Evolutionary conservation across 371 early-diverging fungal genomes (phyloP).

Genomic region (Sporodiniella umbellata): DNA sequence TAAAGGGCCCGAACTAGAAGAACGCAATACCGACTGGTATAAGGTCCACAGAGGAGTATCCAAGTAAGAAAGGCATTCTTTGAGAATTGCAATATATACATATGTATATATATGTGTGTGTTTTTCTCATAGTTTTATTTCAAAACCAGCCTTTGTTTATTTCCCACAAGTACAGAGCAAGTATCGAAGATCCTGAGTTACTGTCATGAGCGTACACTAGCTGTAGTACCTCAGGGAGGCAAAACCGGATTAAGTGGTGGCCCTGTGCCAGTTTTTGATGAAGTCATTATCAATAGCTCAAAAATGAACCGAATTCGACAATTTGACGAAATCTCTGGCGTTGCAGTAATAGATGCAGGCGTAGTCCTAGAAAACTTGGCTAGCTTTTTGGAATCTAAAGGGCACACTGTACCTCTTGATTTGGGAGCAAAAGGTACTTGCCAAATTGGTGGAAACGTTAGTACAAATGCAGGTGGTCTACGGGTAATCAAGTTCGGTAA

Average conservation of each 20-base stretch:
- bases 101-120: neutral
- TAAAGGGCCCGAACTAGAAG: slow-evolving; percentile 3
- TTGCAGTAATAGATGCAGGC: slow-evolving; percentile 85
- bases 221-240: slow-evolving; percentile 95
- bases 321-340: slow-evolving; percentile 83
- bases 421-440: slow-evolving; percentile 85
- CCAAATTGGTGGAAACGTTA: slow-evolving; percentile 93
- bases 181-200: slow-evolving; percentile 81
- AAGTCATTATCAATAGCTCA: slow-evolving; percentile 76
- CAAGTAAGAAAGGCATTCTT: slow-evolving; percentile 32
- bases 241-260: slow-evolving; percentile 83
- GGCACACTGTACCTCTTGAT: slow-evolving; percentile 84
- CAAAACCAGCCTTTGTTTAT: slow-evolving; percentile 56
- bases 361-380: slow-evolving; percentile 85
- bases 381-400: slow-evolving; percentile 68
- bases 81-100: neutral
- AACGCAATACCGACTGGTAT: slow-evolving; percentile 75
- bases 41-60: slow-evolving; percentile 74
- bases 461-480: slow-evolving; percentile 96
- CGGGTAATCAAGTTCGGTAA: slow-evolving; percentile 89
- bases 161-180: slow-evolving; percentile 79
- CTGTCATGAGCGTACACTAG: slow-evolving; percentile 78
- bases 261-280: slow-evolving; percentile 83
- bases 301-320: slow-evolving; percentile 73
- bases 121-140: too few relatives aligned